These are phyloP conservation scores for Solanum aculeatissimum DNA, from an alignment of 305 asterid genomes.

Conservation along the genomic window DNA sequence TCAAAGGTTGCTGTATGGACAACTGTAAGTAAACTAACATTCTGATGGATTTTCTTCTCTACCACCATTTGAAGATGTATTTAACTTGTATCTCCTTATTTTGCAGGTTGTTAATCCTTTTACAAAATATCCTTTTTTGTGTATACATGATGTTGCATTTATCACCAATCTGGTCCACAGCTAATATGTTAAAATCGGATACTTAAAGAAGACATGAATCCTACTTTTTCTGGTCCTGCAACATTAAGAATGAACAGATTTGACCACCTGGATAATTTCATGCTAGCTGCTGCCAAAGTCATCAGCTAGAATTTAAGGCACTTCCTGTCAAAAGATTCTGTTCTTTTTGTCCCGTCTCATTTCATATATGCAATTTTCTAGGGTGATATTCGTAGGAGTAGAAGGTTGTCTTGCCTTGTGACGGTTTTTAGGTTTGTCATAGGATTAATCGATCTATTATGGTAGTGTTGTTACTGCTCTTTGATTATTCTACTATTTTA, in stretches of 20 bases:
- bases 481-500: too few species aligned
- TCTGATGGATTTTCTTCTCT: not conserved
- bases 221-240: not conserved
- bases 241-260: not conserved
- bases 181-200: not conserved
- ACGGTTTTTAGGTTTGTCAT: too few species aligned
- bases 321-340: not conserved
- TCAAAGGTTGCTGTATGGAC: slow-evolving; percentile 74
- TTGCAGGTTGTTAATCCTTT: slow-evolving; percentile 77
- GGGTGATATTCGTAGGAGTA: not conserved
- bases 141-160: not conserved
- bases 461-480: too few species aligned
- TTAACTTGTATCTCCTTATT: slow-evolving; percentile 10
- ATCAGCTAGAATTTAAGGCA: not conserved
- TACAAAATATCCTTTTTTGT: slow-evolving; percentile 65
- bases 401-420: too few species aligned
- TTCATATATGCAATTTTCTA: not conserved
- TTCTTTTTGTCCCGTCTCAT: not conserved
- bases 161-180: not conserved
- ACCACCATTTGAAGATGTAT: not conserved
- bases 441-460: too few species aligned
- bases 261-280: not conserved
- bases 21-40: slow-evolving; percentile 28
- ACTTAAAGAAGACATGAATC: not conserved
- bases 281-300: not conserved